Evolutionary conservation across 768 basidiomycete species (phyloP).

Genomic region (Coprinopsis sp.): DNA sequence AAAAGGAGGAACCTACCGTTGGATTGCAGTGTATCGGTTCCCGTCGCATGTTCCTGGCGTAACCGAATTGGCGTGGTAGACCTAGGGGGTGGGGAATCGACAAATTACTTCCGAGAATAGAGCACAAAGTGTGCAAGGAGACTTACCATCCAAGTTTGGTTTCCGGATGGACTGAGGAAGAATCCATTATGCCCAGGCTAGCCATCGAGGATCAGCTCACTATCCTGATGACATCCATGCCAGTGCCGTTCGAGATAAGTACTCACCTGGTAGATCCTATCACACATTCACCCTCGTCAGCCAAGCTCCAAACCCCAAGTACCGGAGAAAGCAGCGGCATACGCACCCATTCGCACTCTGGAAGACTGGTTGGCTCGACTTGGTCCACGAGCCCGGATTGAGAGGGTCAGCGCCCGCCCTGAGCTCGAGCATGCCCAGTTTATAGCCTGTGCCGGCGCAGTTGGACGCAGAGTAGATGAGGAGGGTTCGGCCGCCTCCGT

Average conservation of each 20-base stretch:
- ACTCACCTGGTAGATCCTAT: too few relatives aligned
- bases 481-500: background rate
- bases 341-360: constrained; percentile 27
- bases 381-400: constrained; percentile 27
- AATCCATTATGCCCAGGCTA: constrained; percentile 34
- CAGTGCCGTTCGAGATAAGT: too few relatives aligned
- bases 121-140: too few relatives aligned
- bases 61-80: too few relatives aligned
- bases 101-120: too few relatives aligned
- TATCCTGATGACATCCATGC: background rate
- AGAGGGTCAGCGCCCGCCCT: constrained; percentile 27
- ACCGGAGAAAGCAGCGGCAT: background rate
- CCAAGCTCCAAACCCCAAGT: too few relatives aligned
- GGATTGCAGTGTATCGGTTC: too few relatives aligned
- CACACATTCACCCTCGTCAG: too few relatives aligned
- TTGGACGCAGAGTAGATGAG: constrained; percentile 27
- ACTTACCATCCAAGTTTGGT: constrained; percentile 21
- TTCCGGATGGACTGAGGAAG: constrained; percentile 26
- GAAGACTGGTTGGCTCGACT: constrained; percentile 25
- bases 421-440: constrained; percentile 26
- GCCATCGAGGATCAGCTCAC: background rate
- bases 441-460: constrained; percentile 29
- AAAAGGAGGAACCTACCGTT: too few relatives aligned
- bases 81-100: too few relatives aligned
- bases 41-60: too few relatives aligned